phyloP scores from a whole-genome alignment of 2,329 filamentous ascomycete genomes.

The Cytospora chrysosperma region DNA sequence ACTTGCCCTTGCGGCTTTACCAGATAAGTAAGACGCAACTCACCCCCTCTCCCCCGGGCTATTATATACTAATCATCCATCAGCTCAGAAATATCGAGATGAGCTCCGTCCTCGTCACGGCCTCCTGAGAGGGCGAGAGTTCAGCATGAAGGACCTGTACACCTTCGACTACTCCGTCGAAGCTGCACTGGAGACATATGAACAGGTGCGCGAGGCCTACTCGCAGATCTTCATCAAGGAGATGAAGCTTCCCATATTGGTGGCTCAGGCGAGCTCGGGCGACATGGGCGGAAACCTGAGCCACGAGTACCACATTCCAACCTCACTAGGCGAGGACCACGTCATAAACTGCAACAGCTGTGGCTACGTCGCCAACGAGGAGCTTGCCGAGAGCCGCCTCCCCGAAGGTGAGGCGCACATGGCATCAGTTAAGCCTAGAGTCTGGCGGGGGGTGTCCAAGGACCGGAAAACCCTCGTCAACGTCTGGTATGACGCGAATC shows the following conservation, averaged over 20 bases:
- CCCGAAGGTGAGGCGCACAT: background rate
- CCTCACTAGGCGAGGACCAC: constrained; percentile 78
- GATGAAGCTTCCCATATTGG: constrained; percentile 77
- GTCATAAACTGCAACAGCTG: constrained; percentile 75
- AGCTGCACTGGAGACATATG: constrained; percentile 78
- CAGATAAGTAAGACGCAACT: constrained; percentile 67
- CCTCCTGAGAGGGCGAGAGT: constrained; percentile 83
- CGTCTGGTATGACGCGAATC: constrained; percentile 55
- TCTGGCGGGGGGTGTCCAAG: constrained; percentile 63
- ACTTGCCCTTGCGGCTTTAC: constrained; percentile 82
- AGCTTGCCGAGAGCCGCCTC: constrained; percentile 59
- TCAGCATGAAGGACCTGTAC: constrained; percentile 97
- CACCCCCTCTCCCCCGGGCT: no score
- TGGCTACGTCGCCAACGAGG: constrained; percentile 79
- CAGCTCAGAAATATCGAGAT: constrained; percentile 90
- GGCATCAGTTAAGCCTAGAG: constrained; percentile 8
- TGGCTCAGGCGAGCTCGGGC: constrained; percentile 90
- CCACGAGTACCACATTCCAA: constrained; percentile 90
- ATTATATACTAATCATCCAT: background rate
- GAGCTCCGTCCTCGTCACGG: constrained; percentile 87
- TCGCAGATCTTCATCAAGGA: constrained; percentile 70
- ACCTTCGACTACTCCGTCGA: constrained; percentile 75
- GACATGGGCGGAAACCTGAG: constrained; percentile 91
- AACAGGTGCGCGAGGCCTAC: constrained; percentile 72
- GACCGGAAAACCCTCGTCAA: constrained; percentile 69